These are phyloP conservation scores for Penicillium malachiteum DNA, from an alignment of 495 filamentous ascomycete genomes.

Conservation along the genomic window DNA sequence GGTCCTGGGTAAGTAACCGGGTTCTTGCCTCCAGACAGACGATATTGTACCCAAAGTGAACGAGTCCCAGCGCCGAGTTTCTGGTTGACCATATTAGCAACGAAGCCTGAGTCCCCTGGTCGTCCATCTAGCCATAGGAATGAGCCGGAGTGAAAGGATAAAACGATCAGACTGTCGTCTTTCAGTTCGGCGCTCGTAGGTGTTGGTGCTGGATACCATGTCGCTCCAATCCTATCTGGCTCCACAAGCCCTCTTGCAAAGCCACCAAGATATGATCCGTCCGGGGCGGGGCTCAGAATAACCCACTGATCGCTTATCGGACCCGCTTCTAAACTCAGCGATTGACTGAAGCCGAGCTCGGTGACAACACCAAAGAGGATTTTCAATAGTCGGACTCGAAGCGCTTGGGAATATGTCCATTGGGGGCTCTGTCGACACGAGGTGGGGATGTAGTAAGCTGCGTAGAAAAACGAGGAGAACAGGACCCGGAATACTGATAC, in stretches of 20 bases:
- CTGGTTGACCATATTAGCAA: slow-evolving; percentile 12
- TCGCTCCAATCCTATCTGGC: slow-evolving; percentile 15
- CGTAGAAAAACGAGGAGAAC: slow-evolving; percentile 7
- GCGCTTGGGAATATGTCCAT: slow-evolving; percentile 14
- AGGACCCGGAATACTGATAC: slow-evolving; percentile 7
- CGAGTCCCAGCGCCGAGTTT: slow-evolving; percentile 7
- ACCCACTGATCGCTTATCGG: slow-evolving; percentile 10
- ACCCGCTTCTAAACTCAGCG: slow-evolving; percentile 10
- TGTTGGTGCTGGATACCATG: slow-evolving; percentile 16
- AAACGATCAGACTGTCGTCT: slow-evolving; percentile 7
- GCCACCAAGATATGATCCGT: slow-evolving; percentile 2
- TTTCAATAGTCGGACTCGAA: slow-evolving; percentile 5
- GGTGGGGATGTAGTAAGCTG: slow-evolving; percentile 6
- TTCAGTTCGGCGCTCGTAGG: not conserved
- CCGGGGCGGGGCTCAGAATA: slow-evolving; percentile 10
- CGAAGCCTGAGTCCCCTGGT: slow-evolving; percentile 9
- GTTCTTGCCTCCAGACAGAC: slow-evolving; percentile 11
- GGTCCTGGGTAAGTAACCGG: slow-evolving; percentile 10
- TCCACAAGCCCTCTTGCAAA: slow-evolving; percentile 10
- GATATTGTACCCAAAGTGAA: slow-evolving; percentile 19
- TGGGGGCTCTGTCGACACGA: slow-evolving; percentile 4
- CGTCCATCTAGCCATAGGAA: slow-evolving; percentile 15
- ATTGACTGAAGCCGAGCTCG: slow-evolving; percentile 14
- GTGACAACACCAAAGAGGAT: slow-evolving; percentile 3
- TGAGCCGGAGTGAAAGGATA: slow-evolving; percentile 17